Evolutionary conservation across 2,329 filamentous ascomycete genomes (phyloP), one percentile per base, ranked within the genome.

Genomic region (Zymoseptoria crescenta): DNA sequence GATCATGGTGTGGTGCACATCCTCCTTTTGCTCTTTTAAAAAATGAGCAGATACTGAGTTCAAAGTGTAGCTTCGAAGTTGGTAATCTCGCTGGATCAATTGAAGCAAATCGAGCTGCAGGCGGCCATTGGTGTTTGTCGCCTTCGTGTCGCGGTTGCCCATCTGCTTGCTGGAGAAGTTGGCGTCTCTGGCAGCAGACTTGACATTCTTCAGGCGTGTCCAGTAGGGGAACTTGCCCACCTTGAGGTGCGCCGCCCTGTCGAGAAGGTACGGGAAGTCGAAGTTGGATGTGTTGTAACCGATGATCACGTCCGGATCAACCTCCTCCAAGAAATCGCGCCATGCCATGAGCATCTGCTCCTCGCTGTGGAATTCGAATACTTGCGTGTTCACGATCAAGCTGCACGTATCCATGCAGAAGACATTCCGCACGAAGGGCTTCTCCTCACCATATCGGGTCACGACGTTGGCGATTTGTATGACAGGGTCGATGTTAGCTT

Each of bases 261-360:
- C 89, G 9, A 99, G 81, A 0, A 99, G 83, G 71, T 99, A 99
- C 0, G 93, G 93, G 64, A 99, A 97, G 78, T 99, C 94, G 75
- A 99, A 99, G 76, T 99, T 99, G 71, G 89, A 80, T 76, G 96
- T 99, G 74, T 99, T 99, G 85, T 99, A 99, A 52, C 94, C 94
- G 57, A 95, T 99, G 69, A 99, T 96, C 64, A 99, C 89, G 76
- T 99, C 94, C 0, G 94, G 93, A 66, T 99, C 94, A 1, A 94
- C 90, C 68, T 90, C 85, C 67, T 95, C 82, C 16, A 99, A 75
- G 65, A 99, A 99, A 60, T 95, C 83, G 69, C 89, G 87, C 94
- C 94, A 99, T 49, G 86, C 85, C 75, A 87, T 85, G n/a, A 99
- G 80, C 92, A 99, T 94, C 62, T 91, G 85, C 57, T 88, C 85